Evolutionary conservation across 441 rosid species (phyloP).

Genomic region (Croton setiger): DNA sequence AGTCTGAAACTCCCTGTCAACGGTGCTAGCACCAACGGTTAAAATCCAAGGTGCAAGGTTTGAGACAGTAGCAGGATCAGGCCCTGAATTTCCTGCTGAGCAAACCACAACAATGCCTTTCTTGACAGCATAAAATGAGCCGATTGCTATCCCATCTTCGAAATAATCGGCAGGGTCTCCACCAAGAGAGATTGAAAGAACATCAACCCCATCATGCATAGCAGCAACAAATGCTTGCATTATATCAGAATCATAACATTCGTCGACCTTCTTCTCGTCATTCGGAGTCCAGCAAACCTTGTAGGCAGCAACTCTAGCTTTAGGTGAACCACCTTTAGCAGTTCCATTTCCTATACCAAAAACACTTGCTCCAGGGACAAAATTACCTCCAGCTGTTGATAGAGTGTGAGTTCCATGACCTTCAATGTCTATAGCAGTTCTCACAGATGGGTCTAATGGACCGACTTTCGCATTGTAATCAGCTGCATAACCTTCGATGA

Average conservation of each 20-base stretch:
- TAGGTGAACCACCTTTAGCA: constrained; percentile 69
- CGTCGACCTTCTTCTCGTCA: not conserved
- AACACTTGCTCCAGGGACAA: constrained; percentile 46
- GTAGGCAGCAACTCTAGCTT: constrained; percentile 74
- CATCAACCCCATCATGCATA: constrained; percentile 64
- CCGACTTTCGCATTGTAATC: constrained; percentile 13
- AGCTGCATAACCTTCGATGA: constrained; percentile 47
- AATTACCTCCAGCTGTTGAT: constrained; percentile 62
- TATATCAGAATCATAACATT: constrained; percentile 52
- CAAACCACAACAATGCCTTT: constrained; percentile 42
- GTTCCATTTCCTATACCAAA: constrained; percentile 58
- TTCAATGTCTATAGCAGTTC: constrained; percentile 36
- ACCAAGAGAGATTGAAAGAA: constrained; percentile 65
- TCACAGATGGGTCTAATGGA: not conserved
- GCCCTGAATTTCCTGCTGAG: constrained; percentile 59
- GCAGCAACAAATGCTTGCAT: constrained; percentile 54
- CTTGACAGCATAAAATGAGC: constrained; percentile 54
- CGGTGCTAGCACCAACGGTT: constrained; percentile 57
- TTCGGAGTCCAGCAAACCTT: constrained; percentile 59
- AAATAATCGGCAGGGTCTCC: constrained; percentile 34
- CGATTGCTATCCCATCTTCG: constrained; percentile 40
- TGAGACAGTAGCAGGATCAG: constrained; percentile 30
- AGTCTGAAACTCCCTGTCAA: constrained; percentile 41
- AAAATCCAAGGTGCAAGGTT: constrained; percentile 53
- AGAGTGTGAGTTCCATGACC: constrained; percentile 87